Conservation (phyloP, 164 flowering plant genomes). For the Stephania yunnanensis region DNA sequence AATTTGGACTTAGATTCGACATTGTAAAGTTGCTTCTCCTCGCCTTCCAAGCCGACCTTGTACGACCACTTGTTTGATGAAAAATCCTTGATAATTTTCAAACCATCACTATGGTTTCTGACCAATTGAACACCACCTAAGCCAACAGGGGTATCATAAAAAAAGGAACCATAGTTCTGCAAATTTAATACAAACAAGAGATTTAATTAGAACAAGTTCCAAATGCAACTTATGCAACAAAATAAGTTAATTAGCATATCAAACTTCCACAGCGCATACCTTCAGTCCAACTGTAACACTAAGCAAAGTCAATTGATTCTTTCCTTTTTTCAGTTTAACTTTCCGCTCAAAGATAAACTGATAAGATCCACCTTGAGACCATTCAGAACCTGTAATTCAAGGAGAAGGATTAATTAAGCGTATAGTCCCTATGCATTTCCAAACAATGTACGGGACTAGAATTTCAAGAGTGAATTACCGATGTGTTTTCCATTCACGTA, state of each 20-base stretch:
- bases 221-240: not conserved
- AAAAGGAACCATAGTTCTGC: constrained; percentile 52
- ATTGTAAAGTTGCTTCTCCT: constrained; percentile 21
- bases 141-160: constrained; percentile 32
- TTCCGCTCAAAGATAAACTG: constrained; percentile 27
- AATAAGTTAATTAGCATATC: not conserved
- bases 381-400: constrained; percentile 36
- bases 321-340: constrained; percentile 32
- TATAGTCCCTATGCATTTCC: not conserved
- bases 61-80: constrained; percentile 43
- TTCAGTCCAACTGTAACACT: constrained; percentile 52
- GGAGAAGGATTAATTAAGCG: not conserved
- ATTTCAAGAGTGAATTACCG: not conserved
- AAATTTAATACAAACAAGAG: not conserved
- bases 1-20: constrained; percentile 19
- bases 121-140: constrained; percentile 34
- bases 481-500: constrained; percentile 49
- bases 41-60: constrained; percentile 42
- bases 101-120: constrained; percentile 23
- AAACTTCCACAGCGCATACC: not conserved
- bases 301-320: constrained; percentile 47
- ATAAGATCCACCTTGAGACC: constrained; percentile 20
- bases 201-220: not conserved
- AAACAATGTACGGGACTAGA: not conserved
- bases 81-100: constrained; percentile 31